Percentiles rank a stretch among this genome's conserved stretches.
These are phyloP conservation scores for Mycena kentingensis DNA, from an alignment of 768 basidiomycete species.

Conservation along the genomic window DNA sequence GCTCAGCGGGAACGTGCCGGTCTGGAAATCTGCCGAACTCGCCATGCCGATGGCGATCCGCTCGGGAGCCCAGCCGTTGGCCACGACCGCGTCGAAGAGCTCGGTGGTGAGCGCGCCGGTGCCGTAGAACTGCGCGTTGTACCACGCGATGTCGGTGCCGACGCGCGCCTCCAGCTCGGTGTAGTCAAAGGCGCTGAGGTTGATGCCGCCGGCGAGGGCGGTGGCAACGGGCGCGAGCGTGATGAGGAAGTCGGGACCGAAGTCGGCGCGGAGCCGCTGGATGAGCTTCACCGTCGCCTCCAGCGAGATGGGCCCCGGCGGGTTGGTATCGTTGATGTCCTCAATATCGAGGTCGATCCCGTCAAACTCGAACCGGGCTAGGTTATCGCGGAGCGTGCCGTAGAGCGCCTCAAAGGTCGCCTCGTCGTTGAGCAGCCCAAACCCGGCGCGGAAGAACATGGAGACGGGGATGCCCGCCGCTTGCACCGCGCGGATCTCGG, in stretches of 20 bases:
- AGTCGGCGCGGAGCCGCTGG: background rate
- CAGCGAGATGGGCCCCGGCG: background rate
- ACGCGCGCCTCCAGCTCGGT: too few relatives aligned
- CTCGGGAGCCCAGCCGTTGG: background rate
- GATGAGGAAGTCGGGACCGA: too few relatives aligned
- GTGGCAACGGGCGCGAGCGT: too few relatives aligned
- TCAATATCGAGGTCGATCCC: constrained; percentile 5
- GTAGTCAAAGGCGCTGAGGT: background rate
- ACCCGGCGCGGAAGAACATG: background rate
- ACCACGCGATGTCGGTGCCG: too few relatives aligned
- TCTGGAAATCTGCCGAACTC: background rate
- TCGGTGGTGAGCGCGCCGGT: background rate
- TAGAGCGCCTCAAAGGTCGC: background rate
- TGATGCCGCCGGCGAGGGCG: background rate
- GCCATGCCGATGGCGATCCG: background rate
- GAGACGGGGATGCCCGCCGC: background rate
- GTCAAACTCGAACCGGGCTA: background rate
- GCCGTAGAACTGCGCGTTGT: constrained; percentile 6
- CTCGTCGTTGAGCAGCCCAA: background rate
- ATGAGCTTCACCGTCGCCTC: background rate
- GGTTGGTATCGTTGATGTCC: too few relatives aligned
- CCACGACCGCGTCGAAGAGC: background rate
- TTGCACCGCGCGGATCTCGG: background rate
- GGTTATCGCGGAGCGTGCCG: background rate
- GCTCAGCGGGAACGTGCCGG: background rate